A percentile compares a stretch with the other conserved stretches of the same genome.
Evolutionary conservation across 1,284 basidiomycete genomes (phyloP).

Genomic region (Cryptococcus maquisensis): DNA sequence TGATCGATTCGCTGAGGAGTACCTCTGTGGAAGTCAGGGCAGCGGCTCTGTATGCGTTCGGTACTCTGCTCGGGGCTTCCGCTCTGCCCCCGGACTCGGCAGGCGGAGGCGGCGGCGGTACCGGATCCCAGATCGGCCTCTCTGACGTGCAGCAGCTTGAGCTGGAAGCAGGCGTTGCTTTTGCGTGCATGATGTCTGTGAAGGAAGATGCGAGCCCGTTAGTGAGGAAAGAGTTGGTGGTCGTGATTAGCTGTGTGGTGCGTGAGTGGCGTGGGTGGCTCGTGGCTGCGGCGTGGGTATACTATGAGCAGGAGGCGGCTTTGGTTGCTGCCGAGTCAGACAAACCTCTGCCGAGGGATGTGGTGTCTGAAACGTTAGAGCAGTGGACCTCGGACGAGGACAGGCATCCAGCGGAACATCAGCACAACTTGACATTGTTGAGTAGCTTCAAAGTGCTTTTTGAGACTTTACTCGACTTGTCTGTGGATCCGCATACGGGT

Average conservation of each 20-base stretch:
- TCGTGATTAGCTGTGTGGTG: conserved; percentile 86
- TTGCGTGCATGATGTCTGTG: conserved; percentile 59
- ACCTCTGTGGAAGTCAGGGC: conserved; percentile 89
- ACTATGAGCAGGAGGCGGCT: conserved; percentile 69
- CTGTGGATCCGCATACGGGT: conserved; percentile 87
- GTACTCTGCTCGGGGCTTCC: conserved; percentile 87
- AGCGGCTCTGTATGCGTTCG: conserved; percentile 85
- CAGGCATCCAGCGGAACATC: conserved; percentile 58
- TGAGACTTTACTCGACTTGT: conserved; percentile 81
- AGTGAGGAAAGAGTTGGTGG: conserved; percentile 89
- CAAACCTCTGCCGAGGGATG: conserved; percentile 17
- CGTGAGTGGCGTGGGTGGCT: conserved; percentile 96
- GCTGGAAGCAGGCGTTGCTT: conserved; percentile 56
- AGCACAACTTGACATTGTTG: conserved; percentile 76
- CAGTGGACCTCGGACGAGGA: conserved; percentile 64
- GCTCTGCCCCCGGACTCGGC: conserved; percentile 58
- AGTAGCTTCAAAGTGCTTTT: conserved; percentile 92
- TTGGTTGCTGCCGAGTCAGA: conserved; percentile 45
- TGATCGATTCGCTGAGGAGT: conserved; percentile 78
- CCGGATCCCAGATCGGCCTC: conserved; percentile 75
- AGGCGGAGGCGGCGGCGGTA: conserved; percentile 75
- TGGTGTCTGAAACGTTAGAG: conserved; percentile 65
- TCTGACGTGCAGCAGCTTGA: conserved; percentile 65
- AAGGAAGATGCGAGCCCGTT: conserved; percentile 94
- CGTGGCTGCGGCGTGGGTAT: conserved; percentile 90